A percentile compares a stretch with the other conserved stretches of the same genome.
phyloP scores from a whole-genome alignment of 345 rosid genomes.

The Euphorbia peplus region DNA sequence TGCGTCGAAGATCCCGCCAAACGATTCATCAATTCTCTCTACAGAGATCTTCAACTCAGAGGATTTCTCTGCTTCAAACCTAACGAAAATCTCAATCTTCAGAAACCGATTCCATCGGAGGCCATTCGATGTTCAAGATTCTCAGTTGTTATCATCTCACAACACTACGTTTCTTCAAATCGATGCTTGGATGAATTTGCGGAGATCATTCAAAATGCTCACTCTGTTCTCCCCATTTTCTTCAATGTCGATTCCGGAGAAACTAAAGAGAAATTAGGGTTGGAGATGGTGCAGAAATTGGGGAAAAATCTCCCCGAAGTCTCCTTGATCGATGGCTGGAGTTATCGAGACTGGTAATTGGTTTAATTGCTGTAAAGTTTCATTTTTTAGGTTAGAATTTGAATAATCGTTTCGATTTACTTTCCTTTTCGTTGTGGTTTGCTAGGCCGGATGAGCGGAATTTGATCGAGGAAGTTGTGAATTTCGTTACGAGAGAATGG shows the following conservation, averaged over 20 bases:
- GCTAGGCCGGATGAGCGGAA: neutral
- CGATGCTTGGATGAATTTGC: slow-evolving; percentile 13
- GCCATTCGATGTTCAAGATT: slow-evolving; percentile 7
- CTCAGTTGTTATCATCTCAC: slow-evolving; percentile 5
- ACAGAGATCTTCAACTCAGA: slow-evolving; percentile 2
- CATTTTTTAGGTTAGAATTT: neutral
- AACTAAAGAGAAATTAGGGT: neutral
- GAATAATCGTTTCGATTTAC: neutral
- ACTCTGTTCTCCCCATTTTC: slow-evolving; percentile 10
- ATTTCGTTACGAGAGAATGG: slow-evolving; percentile 1
- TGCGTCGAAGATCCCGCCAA: neutral
- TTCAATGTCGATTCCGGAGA: slow-evolving; percentile 5
- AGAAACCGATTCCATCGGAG: neutral
- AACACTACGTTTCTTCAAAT: slow-evolving; percentile 3
- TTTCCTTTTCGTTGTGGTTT: neutral
- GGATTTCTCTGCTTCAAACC: slow-evolving; percentile 6
- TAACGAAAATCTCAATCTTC: neutral
- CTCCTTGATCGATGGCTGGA: slow-evolving; percentile 12
- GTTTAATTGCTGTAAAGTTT: neutral
- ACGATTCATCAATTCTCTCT: neutral
- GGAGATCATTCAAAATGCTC: slow-evolving; percentile 8
- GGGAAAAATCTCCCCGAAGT: neutral
- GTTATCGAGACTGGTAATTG: slow-evolving; percentile 7
- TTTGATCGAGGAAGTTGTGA: neutral
- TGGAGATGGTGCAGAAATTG: slow-evolving; percentile 6